phyloP scores from a whole-genome alignment of 2,329 filamentous ascomycete genomes.

The Leptographium procerum region DNA sequence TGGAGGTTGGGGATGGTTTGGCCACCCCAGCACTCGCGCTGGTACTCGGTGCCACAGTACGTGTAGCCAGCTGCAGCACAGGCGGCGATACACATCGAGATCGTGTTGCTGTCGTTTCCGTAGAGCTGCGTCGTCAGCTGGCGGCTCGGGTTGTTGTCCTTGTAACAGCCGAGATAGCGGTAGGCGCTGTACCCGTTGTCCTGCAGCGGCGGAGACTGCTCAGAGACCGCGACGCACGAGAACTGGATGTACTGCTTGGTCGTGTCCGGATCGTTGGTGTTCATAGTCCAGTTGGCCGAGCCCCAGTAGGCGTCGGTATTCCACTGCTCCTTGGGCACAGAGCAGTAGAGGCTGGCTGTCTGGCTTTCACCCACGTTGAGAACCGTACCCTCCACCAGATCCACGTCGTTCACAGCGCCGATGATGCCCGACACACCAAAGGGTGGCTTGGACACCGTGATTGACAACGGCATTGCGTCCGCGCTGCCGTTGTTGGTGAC shows the following conservation, averaged over 20 bases:
- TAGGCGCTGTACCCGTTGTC: constrained; percentile 33
- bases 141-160: constrained; percentile 43
- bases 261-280: constrained; percentile 40
- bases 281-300: constrained; percentile 42
- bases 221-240: constrained; percentile 36
- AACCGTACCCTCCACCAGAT: constrained; percentile 44
- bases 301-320: constrained; percentile 40
- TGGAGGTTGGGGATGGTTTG: constrained; percentile 30
- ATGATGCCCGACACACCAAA: constrained; percentile 44
- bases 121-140: constrained; percentile 34
- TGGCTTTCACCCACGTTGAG: constrained; percentile 37
- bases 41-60: constrained; percentile 39
- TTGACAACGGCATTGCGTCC: constrained; percentile 36
- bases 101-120: constrained; percentile 28
- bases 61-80: constrained; percentile 25
- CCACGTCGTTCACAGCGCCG: constrained; percentile 41
- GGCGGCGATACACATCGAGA: constrained; percentile 30
- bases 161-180: constrained; percentile 42
- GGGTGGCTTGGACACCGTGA: constrained; percentile 51
- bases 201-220: constrained; percentile 39
- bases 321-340: constrained; percentile 44
- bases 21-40: constrained; percentile 44
- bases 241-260: constrained; percentile 43
- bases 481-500: constrained; percentile 41
- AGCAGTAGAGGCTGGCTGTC: constrained; percentile 41